Evolutionary conservation across 139 green algal species (phyloP).

Genomic region (Chlamydomonas sp.): DNA sequence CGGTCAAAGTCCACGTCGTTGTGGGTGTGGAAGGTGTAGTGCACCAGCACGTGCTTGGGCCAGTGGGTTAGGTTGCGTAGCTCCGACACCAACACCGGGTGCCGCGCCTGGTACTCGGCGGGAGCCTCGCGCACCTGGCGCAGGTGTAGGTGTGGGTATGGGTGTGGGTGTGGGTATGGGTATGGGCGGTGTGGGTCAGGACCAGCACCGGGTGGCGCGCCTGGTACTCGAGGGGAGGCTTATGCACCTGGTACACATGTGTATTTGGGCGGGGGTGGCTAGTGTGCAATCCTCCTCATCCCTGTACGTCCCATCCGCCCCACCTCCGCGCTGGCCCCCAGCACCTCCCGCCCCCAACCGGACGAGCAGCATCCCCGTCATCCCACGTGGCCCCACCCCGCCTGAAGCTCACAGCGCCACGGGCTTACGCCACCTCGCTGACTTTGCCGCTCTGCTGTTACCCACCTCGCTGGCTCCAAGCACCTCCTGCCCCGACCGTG

Average conservation of each 20-base stretch:
- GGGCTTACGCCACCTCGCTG: background rate
- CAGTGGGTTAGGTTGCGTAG: constrained; percentile 73
- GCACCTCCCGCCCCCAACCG: too few relatives aligned
- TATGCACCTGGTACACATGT: constrained; percentile 29
- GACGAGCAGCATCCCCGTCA: too few relatives aligned
- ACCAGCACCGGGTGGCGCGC: too few relatives aligned
- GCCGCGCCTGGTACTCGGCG: constrained; percentile 44
- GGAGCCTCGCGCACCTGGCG: constrained; percentile 53
- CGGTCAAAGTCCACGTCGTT: constrained; percentile 67
- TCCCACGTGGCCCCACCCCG: too few relatives aligned
- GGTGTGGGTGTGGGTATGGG: background rate
- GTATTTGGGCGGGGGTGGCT: too few relatives aligned
- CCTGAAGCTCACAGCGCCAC: too few relatives aligned
- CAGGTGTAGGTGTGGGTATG: background rate
- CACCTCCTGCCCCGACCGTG: constrained; percentile 31
- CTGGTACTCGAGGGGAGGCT: constrained; percentile 46
- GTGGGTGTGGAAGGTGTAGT: constrained; percentile 62
- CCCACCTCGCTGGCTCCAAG: constrained; percentile 47
- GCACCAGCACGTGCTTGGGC: constrained; percentile 83
- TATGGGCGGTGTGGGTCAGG: background rate
- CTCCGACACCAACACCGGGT: constrained; percentile 62
- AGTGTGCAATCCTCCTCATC: background rate
- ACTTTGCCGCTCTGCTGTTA: background rate
- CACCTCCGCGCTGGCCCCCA: too few relatives aligned
- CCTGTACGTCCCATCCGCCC: background rate